A percentile compares a stretch with the other conserved stretches of the same genome.
Conservation (phyloP, 1,284 basidiomycete species). For the Puccinia hordei region DNA sequence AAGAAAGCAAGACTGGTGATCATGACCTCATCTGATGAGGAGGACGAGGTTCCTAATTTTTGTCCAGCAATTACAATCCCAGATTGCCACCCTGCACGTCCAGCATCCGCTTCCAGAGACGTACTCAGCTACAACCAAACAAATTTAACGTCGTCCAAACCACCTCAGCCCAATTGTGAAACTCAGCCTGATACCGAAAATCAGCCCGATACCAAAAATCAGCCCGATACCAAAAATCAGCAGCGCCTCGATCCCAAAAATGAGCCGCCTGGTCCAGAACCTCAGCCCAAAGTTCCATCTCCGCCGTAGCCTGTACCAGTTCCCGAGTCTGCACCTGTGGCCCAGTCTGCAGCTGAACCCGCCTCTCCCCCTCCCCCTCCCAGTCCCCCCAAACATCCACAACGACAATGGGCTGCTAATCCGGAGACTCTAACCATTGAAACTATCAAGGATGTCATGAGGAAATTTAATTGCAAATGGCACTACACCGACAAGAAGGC, state of each 20-base stretch:
- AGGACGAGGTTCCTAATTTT: neutral
- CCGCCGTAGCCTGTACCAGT: too few species aligned
- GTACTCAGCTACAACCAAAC: too few species aligned
- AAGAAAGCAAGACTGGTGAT: neutral
- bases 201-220: neutral
- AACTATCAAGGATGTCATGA: neutral
- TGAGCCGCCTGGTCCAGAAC: too few species aligned
- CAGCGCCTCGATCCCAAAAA: too few species aligned
- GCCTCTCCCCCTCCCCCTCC: neutral
- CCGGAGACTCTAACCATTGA: neutral
- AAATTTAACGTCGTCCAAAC: too few species aligned
- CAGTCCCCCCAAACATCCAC: neutral
- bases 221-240: too few species aligned
- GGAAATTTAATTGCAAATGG: neutral
- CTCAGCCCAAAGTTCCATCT: too few species aligned
- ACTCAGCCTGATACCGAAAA: neutral
- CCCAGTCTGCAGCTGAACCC: too few species aligned
- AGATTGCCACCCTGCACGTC: too few species aligned
- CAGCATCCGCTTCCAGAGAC: too few species aligned
- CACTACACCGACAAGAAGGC: neutral
- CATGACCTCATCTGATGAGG: slow-evolving; percentile 3
- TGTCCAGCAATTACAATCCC: slow-evolving; percentile 2
- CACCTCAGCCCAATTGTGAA: neutral
- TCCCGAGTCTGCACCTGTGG: too few species aligned
- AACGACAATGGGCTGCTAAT: neutral